phyloP scores from a whole-genome alignment of 2,329 filamentous ascomycete genomes.

The Botrytis pseudocinerea region DNA sequence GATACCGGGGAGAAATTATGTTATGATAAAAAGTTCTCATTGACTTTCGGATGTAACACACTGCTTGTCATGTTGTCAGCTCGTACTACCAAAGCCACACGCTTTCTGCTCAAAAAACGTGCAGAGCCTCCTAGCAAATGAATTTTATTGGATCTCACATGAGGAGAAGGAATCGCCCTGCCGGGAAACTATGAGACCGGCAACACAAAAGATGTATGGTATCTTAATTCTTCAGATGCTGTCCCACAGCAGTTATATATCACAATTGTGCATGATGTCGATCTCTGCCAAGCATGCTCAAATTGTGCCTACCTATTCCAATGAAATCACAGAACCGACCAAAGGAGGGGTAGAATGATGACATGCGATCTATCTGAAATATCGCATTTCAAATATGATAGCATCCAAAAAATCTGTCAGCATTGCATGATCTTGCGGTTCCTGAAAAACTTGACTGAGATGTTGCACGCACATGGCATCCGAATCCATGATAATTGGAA shows the following conservation, averaged over 20 bases:
- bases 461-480: not conserved
- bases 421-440: not conserved
- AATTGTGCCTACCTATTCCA: not conserved
- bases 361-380: not conserved
- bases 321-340: not conserved
- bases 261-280: not conserved
- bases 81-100: not conserved
- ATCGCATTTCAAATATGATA: not conserved
- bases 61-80: not conserved
- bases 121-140: not conserved
- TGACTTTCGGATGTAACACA: not conserved
- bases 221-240: not conserved
- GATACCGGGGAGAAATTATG: not conserved
- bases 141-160: too few species aligned
- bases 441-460: not conserved
- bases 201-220: rapidly evolving
- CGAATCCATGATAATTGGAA: not conserved
- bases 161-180: too few species aligned
- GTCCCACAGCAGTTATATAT: not conserved
- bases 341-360: not conserved
- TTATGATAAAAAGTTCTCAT: not conserved
- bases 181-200: not conserved
- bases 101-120: not conserved
- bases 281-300: not conserved
- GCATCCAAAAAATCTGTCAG: not conserved